Conservation (phyloP, 768 basidiomycete species). For the Stropharia rugosoannulata region DNA sequence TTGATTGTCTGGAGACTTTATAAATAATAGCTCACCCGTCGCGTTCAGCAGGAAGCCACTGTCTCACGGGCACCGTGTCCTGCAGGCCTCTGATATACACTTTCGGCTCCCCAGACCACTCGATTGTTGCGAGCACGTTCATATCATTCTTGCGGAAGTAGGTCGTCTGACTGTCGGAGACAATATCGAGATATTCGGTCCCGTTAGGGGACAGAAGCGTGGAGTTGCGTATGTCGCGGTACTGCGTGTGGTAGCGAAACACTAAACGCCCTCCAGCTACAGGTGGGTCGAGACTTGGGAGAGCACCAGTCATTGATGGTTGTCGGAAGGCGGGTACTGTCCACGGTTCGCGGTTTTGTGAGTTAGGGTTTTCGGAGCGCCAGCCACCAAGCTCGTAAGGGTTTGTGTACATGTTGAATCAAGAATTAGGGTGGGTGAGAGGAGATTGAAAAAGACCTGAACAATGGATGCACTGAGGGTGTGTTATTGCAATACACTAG, state of each 20-base stretch:
- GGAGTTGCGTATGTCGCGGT: constrained; percentile 8
- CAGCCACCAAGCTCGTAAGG: constrained; percentile 6
- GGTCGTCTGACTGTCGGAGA: constrained; percentile 4
- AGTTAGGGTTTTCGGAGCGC: constrained; percentile 6
- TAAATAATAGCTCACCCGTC: constrained; percentile 1
- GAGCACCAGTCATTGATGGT: constrained; percentile 8
- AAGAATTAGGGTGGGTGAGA: neutral
- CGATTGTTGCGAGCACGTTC: constrained; percentile 3
- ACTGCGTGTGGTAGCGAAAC: constrained; percentile 1
- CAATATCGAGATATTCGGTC: constrained; percentile 6
- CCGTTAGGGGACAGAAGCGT: constrained; percentile 1
- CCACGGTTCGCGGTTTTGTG: neutral
- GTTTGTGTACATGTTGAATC: neutral
- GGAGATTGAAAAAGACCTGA: neutral
- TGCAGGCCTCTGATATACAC: neutral
- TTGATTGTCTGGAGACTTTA: neutral
- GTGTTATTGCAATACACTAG: neutral
- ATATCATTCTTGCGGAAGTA: constrained; percentile 8
- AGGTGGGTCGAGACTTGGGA: constrained; percentile 1
- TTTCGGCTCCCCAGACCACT: constrained; percentile 4
- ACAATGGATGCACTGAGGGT: too few relatives aligned
- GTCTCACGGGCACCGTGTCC: neutral
- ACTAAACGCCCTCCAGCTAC: constrained; percentile 1
- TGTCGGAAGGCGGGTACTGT: neutral
- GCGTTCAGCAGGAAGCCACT: constrained; percentile 7